Evolutionary conservation across 202 grass and related monocot genomes (phyloP).

Genomic region (Musa balbisiana): DNA sequence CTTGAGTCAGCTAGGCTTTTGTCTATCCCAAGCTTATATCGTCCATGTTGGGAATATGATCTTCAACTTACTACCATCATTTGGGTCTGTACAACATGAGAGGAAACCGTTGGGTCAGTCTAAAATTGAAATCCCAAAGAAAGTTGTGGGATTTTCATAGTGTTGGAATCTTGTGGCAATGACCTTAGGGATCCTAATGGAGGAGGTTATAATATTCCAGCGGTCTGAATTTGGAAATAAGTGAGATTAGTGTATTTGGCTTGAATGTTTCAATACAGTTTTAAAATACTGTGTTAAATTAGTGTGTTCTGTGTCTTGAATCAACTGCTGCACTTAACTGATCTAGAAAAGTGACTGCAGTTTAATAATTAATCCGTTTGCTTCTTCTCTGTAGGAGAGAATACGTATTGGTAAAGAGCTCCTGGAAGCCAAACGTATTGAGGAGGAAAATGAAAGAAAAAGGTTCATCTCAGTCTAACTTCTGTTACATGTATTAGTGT

Average conservation of each 20-base stretch:
- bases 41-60: not conserved
- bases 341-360: conserved; percentile 2
- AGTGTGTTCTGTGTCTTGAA: not conserved
- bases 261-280: no score
- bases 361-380: conserved; percentile 26
- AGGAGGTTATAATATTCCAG: no score
- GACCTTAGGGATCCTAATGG: no score
- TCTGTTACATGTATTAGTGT: not conserved
- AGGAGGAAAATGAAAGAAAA: conserved; percentile 78
- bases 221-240: no score
- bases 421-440: conserved; percentile 58
- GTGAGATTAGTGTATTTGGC: no score
- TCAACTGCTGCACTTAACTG: not conserved
- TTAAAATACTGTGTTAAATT: no score
- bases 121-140: no score
- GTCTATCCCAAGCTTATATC: not conserved
- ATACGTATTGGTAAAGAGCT: conserved; percentile 54
- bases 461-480: conserved; percentile 34
- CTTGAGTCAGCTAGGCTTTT: not conserved
- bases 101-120: no score
- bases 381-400: conserved; percentile 44
- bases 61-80: not conserved
- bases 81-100: not conserved
- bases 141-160: no score
- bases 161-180: no score